These are phyloP conservation scores for Penicillium coffeae DNA, from an alignment of 495 filamentous ascomycete species.

Conservation along the genomic window DNA sequence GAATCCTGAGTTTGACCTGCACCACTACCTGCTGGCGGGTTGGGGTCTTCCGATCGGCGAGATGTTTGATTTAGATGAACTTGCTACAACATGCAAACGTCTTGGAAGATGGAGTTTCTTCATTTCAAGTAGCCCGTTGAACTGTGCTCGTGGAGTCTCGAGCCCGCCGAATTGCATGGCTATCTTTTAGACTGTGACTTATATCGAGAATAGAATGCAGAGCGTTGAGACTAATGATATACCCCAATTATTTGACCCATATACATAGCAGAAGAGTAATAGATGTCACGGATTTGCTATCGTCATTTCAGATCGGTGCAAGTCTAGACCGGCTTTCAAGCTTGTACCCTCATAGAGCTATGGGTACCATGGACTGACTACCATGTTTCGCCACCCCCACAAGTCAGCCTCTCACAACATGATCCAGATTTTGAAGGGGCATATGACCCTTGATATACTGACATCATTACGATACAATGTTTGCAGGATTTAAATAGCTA, in stretches of 20 bases:
- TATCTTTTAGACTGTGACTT: constrained; percentile 30
- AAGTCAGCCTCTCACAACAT: constrained; percentile 1
- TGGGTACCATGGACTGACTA: constrained; percentile 7
- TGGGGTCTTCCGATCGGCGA: constrained; percentile 67
- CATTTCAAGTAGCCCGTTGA: constrained; percentile 60
- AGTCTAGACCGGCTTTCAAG: neutral
- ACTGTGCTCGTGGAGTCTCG: constrained; percentile 45
- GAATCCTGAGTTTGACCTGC: constrained; percentile 52
- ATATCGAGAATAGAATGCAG: no score
- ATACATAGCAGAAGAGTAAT: no score
- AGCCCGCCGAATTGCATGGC: constrained; percentile 49
- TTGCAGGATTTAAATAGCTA: neutral
- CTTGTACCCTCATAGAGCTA: neutral
- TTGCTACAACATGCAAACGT: constrained; percentile 50
- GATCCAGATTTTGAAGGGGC: neutral
- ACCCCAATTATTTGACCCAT: no score
- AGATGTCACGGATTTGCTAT: no score
- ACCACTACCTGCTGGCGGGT: constrained; percentile 61
- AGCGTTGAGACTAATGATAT: no score
- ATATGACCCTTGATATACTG: neutral
- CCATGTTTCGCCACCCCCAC: constrained; percentile 12
- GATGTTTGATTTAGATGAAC: constrained; percentile 59
- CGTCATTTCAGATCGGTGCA: no score
- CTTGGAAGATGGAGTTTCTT: constrained; percentile 67
- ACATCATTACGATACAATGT: neutral